These are phyloP conservation scores for Colletotrichum sojae DNA, from an alignment of 2,329 filamentous ascomycete species.

Conservation along the genomic window DNA sequence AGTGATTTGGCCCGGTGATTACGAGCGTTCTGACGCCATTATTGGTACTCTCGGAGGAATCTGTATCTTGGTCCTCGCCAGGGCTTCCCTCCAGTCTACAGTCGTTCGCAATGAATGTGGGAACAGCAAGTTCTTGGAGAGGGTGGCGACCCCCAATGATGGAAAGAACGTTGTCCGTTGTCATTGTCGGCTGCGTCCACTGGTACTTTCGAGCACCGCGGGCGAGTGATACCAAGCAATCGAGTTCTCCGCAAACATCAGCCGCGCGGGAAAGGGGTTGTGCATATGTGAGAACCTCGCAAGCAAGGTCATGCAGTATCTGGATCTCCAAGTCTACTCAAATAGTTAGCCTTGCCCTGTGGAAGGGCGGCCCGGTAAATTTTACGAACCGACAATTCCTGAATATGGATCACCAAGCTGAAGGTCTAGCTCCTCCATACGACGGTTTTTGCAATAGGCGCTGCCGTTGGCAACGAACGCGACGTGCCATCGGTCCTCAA, in stretches of 20 bases:
- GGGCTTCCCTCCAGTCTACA: constrained; percentile 76
- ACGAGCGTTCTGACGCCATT: constrained; percentile 74
- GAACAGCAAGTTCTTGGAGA: constrained; percentile 86
- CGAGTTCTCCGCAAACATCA: constrained; percentile 87
- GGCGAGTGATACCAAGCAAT: constrained; percentile 86
- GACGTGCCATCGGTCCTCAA: constrained; percentile 78
- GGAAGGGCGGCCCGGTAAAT: background rate
- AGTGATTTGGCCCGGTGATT: constrained; percentile 95
- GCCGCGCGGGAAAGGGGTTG: constrained; percentile 77
- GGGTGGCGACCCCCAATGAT: constrained; percentile 88
- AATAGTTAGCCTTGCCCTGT: constrained; percentile 6
- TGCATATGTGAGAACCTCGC: constrained; percentile 79
- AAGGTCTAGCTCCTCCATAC: constrained; percentile 85
- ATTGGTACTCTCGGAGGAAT: constrained; percentile 18
- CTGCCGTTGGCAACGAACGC: constrained; percentile 80
- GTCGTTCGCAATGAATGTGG: constrained; percentile 87
- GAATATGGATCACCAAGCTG: constrained; percentile 89
- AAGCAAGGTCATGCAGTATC: constrained; percentile 83
- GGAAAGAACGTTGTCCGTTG: constrained; percentile 76
- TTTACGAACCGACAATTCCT: constrained; percentile 78
- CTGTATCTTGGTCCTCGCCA: constrained; percentile 46
- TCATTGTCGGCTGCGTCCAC: constrained; percentile 79
- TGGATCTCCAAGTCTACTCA: constrained; percentile 85
- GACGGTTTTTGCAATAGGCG: constrained; percentile 88
- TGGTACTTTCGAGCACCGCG: constrained; percentile 82